Conservation (phyloP, 768 basidiomycete species). For the Crucibulum laeve region DNA sequence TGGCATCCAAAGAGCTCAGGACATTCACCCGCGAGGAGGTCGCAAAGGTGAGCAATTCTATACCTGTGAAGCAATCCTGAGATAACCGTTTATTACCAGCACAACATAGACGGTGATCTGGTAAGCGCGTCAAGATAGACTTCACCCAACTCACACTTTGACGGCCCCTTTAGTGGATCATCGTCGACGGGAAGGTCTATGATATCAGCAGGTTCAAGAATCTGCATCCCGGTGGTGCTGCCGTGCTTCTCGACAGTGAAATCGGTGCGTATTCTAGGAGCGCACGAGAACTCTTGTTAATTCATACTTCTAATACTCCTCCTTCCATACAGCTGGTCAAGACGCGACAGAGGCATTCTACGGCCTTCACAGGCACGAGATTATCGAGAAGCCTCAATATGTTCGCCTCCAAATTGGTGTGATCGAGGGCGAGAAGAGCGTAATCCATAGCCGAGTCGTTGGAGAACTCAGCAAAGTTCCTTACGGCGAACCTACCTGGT, state of each 20-base stretch:
- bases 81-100: slow-evolving; percentile 35
- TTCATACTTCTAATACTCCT: slow-evolving; percentile 7
- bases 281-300: slow-evolving; percentile 31
- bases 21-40: slow-evolving; percentile 36
- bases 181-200: slow-evolving; percentile 83
- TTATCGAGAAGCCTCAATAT: slow-evolving; percentile 79
- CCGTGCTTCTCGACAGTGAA: slow-evolving; percentile 72
- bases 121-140: slow-evolving; percentile 34
- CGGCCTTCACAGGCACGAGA: slow-evolving; percentile 83
- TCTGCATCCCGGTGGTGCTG: slow-evolving; percentile 82
- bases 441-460: slow-evolving; percentile 48
- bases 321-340: slow-evolving; percentile 67
- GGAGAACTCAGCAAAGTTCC: slow-evolving; percentile 79
- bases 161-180: slow-evolving; percentile 60
- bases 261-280: slow-evolving; percentile 76
- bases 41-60: slow-evolving; percentile 28
- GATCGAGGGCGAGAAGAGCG: slow-evolving; percentile 62
- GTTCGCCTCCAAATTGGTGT: slow-evolving; percentile 71
- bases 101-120: slow-evolving; percentile 72
- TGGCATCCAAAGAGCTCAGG: slow-evolving; percentile 32
- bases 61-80: neutral
- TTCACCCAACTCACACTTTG: slow-evolving; percentile 20
- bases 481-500: slow-evolving; percentile 89
- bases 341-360: slow-evolving; percentile 92
- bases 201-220: slow-evolving; percentile 78